Evolutionary conservation across 441 rosid species (phyloP), one percentile per base, ranked within the genome.

Genomic region (Sinapis alba): DNA sequence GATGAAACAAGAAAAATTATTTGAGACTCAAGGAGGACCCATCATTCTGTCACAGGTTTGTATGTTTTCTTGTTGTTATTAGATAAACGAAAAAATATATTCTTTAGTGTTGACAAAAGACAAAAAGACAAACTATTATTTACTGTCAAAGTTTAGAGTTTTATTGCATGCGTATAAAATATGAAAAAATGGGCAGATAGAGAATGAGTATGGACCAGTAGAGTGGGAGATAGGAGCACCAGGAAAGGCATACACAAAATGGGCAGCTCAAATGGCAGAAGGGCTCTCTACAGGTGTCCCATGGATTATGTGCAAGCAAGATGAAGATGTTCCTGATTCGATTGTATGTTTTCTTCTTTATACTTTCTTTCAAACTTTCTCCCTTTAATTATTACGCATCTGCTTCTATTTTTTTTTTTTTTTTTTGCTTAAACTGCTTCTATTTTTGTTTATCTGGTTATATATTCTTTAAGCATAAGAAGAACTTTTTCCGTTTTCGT

Each of bases 241-340:
- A 9, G 91, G 90, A 0, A 87, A 85, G 75, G 76, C 89, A 47
- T 89, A 84, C 77, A 62, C 87, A 9, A 72, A 83, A 69, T 89
- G 91, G 94, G 84, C 81, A 45, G 91, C 89, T 69, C 62, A 79
- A 75, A 87, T 86, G 91, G 94, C 91, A 5, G 68, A 84, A 62
- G 84, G 90, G 62, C 90, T 89, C 18, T 60, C 69, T 27, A 89
- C 88, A 6, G 91, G 94, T 27, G 94, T 89, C 51, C 94, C 94
- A 51, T 89, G 94, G 94, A 71, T 89, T 73, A 89, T 89, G 93
- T 87, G 93, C 85, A 89, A 89, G 80, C 93, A 88, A 88, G 88
- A 86, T 20, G 88, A 45, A 45, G 53, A 89, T 75, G 93, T 87
- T 56, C 93, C 93, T 68, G 77, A 79, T 34, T 86, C 84, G 20